Percentiles rank a stretch among this genome's conserved stretches.
phyloP scores from a whole-genome alignment of 2,329 filamentous ascomycete species.

The Bipolaris oryzae region DNA sequence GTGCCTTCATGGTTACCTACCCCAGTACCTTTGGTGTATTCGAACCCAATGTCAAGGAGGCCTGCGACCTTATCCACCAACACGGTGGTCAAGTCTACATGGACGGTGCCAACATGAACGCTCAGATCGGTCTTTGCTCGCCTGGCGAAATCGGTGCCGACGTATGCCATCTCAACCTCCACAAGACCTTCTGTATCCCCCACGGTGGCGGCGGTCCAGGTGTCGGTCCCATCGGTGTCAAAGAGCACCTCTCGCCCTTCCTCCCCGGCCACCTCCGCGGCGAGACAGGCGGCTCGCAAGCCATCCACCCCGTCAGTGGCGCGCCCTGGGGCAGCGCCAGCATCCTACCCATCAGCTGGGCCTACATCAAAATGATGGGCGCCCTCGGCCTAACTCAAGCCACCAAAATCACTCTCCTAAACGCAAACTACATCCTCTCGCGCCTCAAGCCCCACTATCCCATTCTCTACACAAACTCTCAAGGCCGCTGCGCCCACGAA shows the following conservation, averaged over 20 bases:
- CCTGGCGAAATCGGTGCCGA: slow-evolving; percentile 95
- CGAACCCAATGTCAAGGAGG: slow-evolving; percentile 85
- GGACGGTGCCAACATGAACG: slow-evolving; percentile 99
- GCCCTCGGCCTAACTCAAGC: slow-evolving; percentile 81
- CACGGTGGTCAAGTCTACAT: slow-evolving; percentile 96
- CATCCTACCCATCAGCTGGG: slow-evolving; percentile 92
- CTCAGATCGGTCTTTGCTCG: slow-evolving; percentile 93
- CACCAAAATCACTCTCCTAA: slow-evolving; percentile 90
- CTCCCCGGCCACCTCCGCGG: slow-evolving; percentile 74
- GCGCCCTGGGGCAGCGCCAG: slow-evolving; percentile 87
- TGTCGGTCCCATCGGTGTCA: slow-evolving; percentile 92
- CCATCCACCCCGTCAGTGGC: slow-evolving; percentile 76
- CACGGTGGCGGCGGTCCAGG: slow-evolving; percentile 94
- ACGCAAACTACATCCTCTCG: slow-evolving; percentile 95
- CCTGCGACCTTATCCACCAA: slow-evolving; percentile 82
- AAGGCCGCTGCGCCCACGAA: slow-evolving; percentile 91
- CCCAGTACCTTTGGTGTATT: slow-evolving; percentile 95
- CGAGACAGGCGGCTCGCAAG: slow-evolving; percentile 61
- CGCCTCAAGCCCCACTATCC: slow-evolving; percentile 84
- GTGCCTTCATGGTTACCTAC: slow-evolving; percentile 96
- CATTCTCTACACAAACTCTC: slow-evolving; percentile 90
- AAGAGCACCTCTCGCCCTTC: slow-evolving; percentile 76
- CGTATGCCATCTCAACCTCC: slow-evolving; percentile 94
- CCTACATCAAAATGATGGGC: slow-evolving; percentile 95
- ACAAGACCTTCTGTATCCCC: slow-evolving; percentile 99